phyloP scores from a whole-genome alignment of 148 eudicot genomes.

The Chenopodium suecicum region DNA sequence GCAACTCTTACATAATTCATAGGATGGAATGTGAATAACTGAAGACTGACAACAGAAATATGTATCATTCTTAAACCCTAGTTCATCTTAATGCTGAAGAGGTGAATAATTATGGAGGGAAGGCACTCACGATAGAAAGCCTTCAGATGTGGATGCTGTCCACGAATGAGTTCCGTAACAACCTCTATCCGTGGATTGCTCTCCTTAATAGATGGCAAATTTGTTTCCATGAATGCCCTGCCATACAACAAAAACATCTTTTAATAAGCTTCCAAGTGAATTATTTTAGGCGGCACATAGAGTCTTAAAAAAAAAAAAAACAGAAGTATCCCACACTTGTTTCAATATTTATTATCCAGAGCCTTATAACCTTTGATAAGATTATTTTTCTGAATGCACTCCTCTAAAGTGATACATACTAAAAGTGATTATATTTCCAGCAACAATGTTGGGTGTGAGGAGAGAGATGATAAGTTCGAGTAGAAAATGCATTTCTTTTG shows the following conservation, averaged over 20 bases:
- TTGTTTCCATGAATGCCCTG: slow-evolving; percentile 74
- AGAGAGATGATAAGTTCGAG: background rate
- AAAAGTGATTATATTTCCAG: background rate
- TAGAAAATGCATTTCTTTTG: background rate
- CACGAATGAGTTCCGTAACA: slow-evolving; percentile 75
- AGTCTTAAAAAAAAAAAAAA: background rate
- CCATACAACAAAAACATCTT: background rate
- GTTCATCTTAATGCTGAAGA: background rate
- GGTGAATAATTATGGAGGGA: background rate
- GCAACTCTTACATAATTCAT: too few species aligned
- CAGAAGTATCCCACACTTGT: background rate
- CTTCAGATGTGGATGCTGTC: slow-evolving; percentile 82
- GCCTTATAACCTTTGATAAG: background rate
- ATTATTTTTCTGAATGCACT: background rate
- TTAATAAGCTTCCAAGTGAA: background rate
- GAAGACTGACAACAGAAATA: background rate
- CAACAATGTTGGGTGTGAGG: background rate
- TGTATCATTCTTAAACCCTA: too few species aligned
- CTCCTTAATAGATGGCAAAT: slow-evolving; percentile 67
- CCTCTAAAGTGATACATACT: background rate
- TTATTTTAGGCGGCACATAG: background rate
- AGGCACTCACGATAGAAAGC: slow-evolving; percentile 66
- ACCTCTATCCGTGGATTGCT: slow-evolving; percentile 83
- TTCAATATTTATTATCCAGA: background rate
- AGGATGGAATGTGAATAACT: background rate